A percentile compares a stretch with the other conserved stretches of the same genome.
Conservation (phyloP, 2,329 filamentous ascomycete genomes). For the Aspergillus fijiensis region DNA sequence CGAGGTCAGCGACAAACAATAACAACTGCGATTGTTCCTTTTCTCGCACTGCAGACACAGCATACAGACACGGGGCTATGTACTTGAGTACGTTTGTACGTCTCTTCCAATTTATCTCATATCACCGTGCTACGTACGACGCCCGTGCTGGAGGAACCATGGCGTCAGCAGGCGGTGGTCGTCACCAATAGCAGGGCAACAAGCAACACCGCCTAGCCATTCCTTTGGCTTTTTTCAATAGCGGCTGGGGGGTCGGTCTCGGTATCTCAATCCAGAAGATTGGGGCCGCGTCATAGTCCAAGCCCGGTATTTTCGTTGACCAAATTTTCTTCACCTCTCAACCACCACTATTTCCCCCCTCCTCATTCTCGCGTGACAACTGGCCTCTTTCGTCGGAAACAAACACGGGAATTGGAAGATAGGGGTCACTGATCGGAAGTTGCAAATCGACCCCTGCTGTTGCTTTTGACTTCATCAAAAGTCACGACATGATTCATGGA, state of each 20-base stretch:
- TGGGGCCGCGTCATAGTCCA: conserved; percentile 8
- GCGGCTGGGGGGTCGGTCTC: not conserved
- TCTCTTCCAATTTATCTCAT: not conserved
- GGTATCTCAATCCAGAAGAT: not conserved
- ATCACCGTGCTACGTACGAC: not conserved
- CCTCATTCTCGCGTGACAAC: not conserved
- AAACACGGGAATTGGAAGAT: not conserved
- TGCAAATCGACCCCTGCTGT: not conserved
- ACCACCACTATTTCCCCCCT: not conserved
- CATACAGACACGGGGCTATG: too few species aligned
- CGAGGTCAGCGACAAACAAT: not conserved
- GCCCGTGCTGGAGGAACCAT: not conserved
- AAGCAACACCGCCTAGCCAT: not conserved
- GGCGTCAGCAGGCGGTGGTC: not conserved
- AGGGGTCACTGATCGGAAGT: not conserved
- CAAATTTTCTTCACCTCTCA: not conserved
- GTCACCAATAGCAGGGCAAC: not conserved
- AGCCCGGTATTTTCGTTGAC: not conserved
- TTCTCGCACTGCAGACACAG: too few species aligned
- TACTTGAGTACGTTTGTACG: too few species aligned
- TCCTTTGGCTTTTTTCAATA: not conserved
- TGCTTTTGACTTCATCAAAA: not conserved
- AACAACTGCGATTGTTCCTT: too few species aligned
- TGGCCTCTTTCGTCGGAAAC: conserved; percentile 1
- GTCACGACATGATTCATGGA: not conserved